Base-by-base conservation (phyloP, 2,329 filamentous ascomycete species). In the Thelonectria rubi region DNA sequence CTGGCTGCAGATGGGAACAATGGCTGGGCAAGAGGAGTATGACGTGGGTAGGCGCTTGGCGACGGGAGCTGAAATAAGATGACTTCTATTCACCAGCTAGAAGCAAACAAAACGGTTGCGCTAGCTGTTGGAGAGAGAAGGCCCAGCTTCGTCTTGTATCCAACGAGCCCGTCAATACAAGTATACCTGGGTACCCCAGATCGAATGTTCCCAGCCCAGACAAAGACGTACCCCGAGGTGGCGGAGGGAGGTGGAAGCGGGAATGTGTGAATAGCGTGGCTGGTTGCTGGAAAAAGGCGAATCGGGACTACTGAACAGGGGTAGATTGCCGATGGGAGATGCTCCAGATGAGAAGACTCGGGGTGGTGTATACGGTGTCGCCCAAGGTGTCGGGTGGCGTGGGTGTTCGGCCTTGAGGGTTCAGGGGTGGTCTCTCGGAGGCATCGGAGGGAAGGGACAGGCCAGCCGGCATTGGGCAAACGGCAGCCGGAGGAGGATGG, bases 401-500 rank as follows among this genome's bases (percentile, higher is more conserved):
- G 26, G 47, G 47, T 52, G 48, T n/a, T 30, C 24, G 47, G 39
- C 4, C 26, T 30, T 30, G 26, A 9, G 40, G 10, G 30, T 20
- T 40, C 46, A 48, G 34, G 37, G 46, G 54, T 50, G 53, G 15
- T 42, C 46, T 57, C 15, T 56, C 42, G 47, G 52, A 42, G 45
- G 51, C 26, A 10, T 50, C 26, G 47, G 55, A 47, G 58, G 26
- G 40, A 52, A 24, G 46, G 50, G 52, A 54, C 59, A 58, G 60
- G 60, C 56, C 60, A 69, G 61, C 59, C 64, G 68, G 67, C 64
- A 64, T 63, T 68, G 39, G 58, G 62, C 60, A 69, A 60, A 58
- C 62, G 65, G 70, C 50, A 69, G 64, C 64, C 64, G 59, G 69
- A 61, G 66, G 66, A 59, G 55, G 56, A 58, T 46, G 65, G 75